Conservation (phyloP, 2,329 filamentous ascomycete species). For the Eutypella sp. region DNA sequence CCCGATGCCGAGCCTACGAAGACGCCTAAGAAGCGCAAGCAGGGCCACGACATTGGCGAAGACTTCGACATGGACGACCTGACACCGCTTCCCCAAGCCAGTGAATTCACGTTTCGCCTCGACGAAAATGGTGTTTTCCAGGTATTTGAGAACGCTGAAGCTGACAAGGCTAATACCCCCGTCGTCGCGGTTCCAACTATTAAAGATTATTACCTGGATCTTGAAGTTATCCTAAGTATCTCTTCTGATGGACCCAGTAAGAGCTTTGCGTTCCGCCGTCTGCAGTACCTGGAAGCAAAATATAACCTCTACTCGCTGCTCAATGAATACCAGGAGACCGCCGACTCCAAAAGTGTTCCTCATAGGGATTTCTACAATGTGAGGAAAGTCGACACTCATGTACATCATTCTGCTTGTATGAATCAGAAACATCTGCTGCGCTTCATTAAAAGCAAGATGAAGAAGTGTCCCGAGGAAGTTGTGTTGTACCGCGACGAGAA, state of each 20-base stretch:
- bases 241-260: slow-evolving; percentile 95
- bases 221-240: slow-evolving; percentile 81
- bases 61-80: slow-evolving; percentile 83
- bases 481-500: slow-evolving; percentile 91
- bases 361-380: slow-evolving; percentile 99
- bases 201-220: slow-evolving; percentile 91
- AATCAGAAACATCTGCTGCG: slow-evolving; percentile 97
- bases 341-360: slow-evolving; percentile 94
- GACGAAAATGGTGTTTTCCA: slow-evolving; percentile 88
- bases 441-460: slow-evolving; percentile 99
- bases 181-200: slow-evolving; percentile 84
- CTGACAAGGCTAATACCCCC: slow-evolving; percentile 59
- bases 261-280: slow-evolving; percentile 89
- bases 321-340: slow-evolving; percentile 97
- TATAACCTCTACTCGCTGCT: slow-evolving; percentile 91
- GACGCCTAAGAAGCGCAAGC: slow-evolving; percentile 65
- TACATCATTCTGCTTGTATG: slow-evolving; percentile 99
- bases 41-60: slow-evolving; percentile 83
- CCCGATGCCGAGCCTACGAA: slow-evolving; percentile 34
- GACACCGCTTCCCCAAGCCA: slow-evolving; percentile 65
- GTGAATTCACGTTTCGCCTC: slow-evolving; percentile 70
- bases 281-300: slow-evolving; percentile 95
- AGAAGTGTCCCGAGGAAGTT: slow-evolving; percentile 91
- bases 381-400: slow-evolving; percentile 96
- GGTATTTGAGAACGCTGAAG: slow-evolving; percentile 69